Evolutionary conservation across 176 grass and related monocot genomes (phyloP).

Genomic region (Bonia amplexicaulis): DNA sequence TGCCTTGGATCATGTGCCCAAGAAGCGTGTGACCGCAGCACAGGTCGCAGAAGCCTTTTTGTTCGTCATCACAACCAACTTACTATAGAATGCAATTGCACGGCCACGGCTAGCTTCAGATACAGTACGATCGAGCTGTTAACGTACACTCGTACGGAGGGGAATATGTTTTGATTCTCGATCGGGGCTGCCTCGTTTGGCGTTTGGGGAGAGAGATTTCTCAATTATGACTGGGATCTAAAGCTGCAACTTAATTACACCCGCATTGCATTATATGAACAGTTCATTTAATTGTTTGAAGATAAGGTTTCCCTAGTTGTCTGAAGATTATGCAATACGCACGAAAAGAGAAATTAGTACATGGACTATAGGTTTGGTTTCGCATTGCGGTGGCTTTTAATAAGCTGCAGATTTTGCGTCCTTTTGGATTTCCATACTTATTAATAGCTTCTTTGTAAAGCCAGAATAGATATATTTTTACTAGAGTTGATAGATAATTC

Average conservation of each 20-base stretch:
- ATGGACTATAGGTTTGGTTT: not conserved
- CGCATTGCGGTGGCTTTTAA: too few species aligned
- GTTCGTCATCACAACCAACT: not conserved
- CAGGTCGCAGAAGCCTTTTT: not conserved
- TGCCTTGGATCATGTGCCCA: constrained; percentile 39
- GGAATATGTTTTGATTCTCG: not conserved
- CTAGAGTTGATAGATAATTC: too few species aligned
- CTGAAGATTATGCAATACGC: not conserved
- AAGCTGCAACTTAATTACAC: not conserved
- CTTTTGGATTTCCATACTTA: too few species aligned
- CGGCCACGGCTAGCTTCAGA: not conserved
- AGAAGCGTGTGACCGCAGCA: not conserved
- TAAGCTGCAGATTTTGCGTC: too few species aligned
- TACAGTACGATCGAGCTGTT: not conserved
- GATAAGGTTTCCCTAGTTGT: not conserved
- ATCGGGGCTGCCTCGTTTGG: not conserved
- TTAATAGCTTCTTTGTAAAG: too few species aligned
- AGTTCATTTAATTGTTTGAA: not conserved
- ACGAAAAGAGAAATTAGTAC: not conserved
- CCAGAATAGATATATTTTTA: too few species aligned
- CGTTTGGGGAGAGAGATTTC: not conserved
- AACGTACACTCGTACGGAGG: not conserved
- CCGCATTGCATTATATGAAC: not conserved
- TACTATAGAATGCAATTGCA: not conserved
- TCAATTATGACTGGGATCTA: not conserved